Percentiles rank a stretch among this genome's conserved stretches.
Evolutionary conservation across 805 yeast species (phyloP).

Genomic region (Wickerhamiella alocasiicola): DNA sequence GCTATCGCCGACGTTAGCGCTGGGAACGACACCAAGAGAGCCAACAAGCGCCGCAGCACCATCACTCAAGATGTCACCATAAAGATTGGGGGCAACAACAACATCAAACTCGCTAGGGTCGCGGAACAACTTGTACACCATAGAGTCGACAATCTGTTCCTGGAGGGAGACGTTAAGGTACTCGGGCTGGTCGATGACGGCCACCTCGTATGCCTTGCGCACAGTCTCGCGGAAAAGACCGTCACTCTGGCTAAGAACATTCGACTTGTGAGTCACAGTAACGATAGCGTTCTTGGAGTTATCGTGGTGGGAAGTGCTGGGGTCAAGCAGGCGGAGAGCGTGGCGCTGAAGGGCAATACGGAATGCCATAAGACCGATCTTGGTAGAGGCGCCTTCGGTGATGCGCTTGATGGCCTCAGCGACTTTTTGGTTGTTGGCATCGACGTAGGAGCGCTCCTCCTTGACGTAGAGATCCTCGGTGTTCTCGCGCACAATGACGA

Average conservation of each 20-base stretch:
- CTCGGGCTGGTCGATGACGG: slow-evolving; percentile 29
- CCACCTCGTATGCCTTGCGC: slow-evolving; percentile 39
- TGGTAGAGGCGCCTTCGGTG: slow-evolving; percentile 71
- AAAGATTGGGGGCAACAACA: slow-evolving; percentile 95
- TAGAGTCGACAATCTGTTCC: slow-evolving; percentile 97
- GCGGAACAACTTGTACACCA: slow-evolving; percentile 98
- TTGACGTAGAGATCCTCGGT: slow-evolving; percentile 96
- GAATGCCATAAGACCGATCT: slow-evolving; percentile 81
- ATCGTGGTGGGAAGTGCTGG: slow-evolving; percentile 26
- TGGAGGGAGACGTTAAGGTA: slow-evolving; percentile 53
- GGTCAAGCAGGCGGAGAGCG: slow-evolving; percentile 47
- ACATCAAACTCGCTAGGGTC: slow-evolving; percentile 97
- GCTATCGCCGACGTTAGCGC: slow-evolving; percentile 92
- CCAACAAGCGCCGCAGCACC: slow-evolving; percentile 99
- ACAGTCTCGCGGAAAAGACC: slow-evolving; percentile 92
- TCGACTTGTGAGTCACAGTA: slow-evolving; percentile 94
- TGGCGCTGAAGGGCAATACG: slow-evolving; percentile 90
- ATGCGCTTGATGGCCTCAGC: slow-evolving; percentile 98
- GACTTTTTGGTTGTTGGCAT: slow-evolving; percentile 70
- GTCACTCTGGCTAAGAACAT: slow-evolving; percentile 83
- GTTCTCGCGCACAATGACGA: slow-evolving; percentile 97
- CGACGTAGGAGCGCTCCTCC: slow-evolving; percentile 68
- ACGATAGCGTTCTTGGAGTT: slow-evolving; percentile 49
- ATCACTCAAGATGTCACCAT: slow-evolving; percentile 92
- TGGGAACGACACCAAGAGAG: slow-evolving; percentile 94